Base-by-base conservation (phyloP, 371 early-diverging fungal species). In the Mortierella polycephala region DNA sequence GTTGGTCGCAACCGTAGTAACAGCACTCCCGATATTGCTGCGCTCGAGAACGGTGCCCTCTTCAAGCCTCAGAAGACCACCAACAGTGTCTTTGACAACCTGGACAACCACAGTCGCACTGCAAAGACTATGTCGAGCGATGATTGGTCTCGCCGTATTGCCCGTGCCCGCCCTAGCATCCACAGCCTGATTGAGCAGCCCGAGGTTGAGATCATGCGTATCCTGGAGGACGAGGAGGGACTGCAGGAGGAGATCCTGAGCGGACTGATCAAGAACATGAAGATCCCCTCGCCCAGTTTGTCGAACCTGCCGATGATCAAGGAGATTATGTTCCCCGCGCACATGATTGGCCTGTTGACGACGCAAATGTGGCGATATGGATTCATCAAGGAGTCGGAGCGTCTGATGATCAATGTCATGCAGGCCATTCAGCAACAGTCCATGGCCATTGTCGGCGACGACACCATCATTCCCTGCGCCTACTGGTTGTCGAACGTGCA, bases 401-500 rank as follows among this genome's bases (percentile, higher is more conserved):
- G 89, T 16, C 82, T 97, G 45, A 85, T 97, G 75, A 88, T 92
- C 75, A 93, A 94, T 60, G 93, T 93, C 30, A 95, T 96, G 89
- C 92, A 94, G 74, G 91, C 95, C 0, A 88, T 96, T 56, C 94
- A 94, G 81, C 90, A 90, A 59, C 85, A 85, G 67, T 55, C 73
- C 21, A 74, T 76, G 77, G 71, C 72, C 5, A 71, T 86, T 52
- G 71, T 73, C 9, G 86, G 84, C 47, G 89, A 92, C 57, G 90
- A 90, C 44, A 84, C 91, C 16, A 84, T 90, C 63, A 83, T 89
- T 61, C 87, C 93, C 42, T 86, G 89, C 57, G 85, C 90, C 63
- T 70, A 86, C 85, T 99, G 99, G 99, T 86, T 99, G 40, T 93
- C 96, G 51, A 99, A 99, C 82, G 92, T 94, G 40, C 95, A 93